Conservation (phyloP, 106 monocot species). For the Acanthochlamys bracteata region DNA sequence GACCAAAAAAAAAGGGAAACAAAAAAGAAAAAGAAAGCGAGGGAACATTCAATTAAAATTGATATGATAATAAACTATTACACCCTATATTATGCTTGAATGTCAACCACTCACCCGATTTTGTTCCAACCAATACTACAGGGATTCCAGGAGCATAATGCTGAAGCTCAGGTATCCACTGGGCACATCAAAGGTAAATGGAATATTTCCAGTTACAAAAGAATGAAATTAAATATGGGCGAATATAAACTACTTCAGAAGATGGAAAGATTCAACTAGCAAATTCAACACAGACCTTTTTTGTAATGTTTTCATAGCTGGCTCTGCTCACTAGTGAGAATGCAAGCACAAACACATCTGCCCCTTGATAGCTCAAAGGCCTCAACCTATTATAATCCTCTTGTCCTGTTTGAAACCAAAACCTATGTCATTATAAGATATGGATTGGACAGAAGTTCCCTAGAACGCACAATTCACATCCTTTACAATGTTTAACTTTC, state of each 20-base stretch:
- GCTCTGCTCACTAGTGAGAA: slow-evolving; percentile 81
- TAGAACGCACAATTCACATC: no score
- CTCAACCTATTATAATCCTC: slow-evolving; percentile 90
- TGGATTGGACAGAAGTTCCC: no score
- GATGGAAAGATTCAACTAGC: neutral
- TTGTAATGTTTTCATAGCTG: slow-evolving; percentile 79
- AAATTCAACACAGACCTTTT: slow-evolving; percentile 41
- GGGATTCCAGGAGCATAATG: slow-evolving; percentile 79
- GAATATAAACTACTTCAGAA: neutral
- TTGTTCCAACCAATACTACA: slow-evolving; percentile 73
- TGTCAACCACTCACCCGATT: slow-evolving; percentile 47
- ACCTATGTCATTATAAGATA: no score
- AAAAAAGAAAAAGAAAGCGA: no score
- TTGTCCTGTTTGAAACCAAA: slow-evolving; percentile 40
- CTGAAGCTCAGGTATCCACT: slow-evolving; percentile 94
- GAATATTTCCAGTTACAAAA: neutral
- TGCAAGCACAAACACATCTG: slow-evolving; percentile 77
- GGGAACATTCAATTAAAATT: no score
- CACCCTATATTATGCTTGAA: neutral
- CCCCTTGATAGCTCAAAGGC: slow-evolving; percentile 82
- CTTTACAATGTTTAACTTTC: neutral
- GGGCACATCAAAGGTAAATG: slow-evolving; percentile 10
- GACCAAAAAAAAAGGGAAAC: no score
- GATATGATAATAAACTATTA: no score
- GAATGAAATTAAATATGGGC: neutral